Base-by-base conservation (phyloP, 2,329 filamentous ascomycete species). In the Penicillium sp. region DNA sequence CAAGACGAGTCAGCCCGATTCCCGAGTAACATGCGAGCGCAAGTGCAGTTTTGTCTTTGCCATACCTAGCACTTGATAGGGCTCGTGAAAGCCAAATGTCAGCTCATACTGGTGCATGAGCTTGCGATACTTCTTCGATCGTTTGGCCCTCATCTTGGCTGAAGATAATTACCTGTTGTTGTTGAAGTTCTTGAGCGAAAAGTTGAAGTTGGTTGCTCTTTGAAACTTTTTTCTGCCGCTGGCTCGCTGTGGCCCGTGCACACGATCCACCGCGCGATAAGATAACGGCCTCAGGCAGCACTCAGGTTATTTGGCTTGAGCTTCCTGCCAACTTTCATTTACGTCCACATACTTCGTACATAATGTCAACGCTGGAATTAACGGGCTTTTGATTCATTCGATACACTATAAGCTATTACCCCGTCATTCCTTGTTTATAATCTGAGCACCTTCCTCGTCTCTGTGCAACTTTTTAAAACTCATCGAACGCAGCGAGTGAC, bases 101-200 rank as follows among this genome's bases (percentile, higher is more conserved):
- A 93, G 82, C 69, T 87, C 85, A 81, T 92, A 96, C 70, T 93
- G 88, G 75, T 91, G 87, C 87, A 99, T 95, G 68, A 97, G 85
- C 85, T 97, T 97, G 69, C 87, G 84, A 72, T 91, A 91, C 66
- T 88, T 86, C 74, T 89, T 87, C 43, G 79, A 81, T 59, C 84
- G 80, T 75, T 89, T 90, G 54, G 85, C 85, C 67, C 84, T 80
- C 83, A 88, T 89, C 49, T 66, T 81, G 72, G n/a, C 16, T 38
- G 18, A 18, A 33, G 26, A 20, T 40, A 42, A 50, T 18, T 11
- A 43, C 18, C n/a, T n/a, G 18, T 21, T 23, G 40, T 21, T 43
- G 20, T 14, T n/a, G 20, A 50, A 43, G 26, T 28, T 48, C 46
- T 30, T 48, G 24, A 20, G 11, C 21, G 51, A n/a, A 51, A 14